Base-by-base conservation (phyloP, 371 early-diverging fungal genomes). In the Rhizopus arrhizus region DNA sequence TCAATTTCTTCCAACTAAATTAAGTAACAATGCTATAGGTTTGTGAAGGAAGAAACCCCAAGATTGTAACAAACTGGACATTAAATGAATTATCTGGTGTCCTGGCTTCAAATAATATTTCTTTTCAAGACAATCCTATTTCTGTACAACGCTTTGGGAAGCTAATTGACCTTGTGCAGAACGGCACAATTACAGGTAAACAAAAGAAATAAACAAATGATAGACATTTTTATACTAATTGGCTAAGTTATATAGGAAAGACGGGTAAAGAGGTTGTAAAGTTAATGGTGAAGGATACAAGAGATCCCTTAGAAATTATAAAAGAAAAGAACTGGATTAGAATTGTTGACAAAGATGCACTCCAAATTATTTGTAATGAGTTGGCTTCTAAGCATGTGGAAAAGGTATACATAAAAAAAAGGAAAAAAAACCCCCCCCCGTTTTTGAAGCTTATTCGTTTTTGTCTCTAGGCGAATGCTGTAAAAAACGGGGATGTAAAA, bases 51-150 rank as follows among this genome's bases (percentile, higher is more conserved):
- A 68, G 79, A 42, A 72, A 78, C 51, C 47, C 82, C n/a, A 71
- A 70, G 34, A 56, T 51, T n/a, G 79, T 78, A 29, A 56, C 73
- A 5, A 79, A 79, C 58, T 83, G 80, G 94, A 85, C 89, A 34
- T 80, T 89, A 3, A 87, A 88, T 41, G 93, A 93, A 38, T 68
- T 95, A 4, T 85, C 91, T 58, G 93, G 94, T 0, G 78, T 82
- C 61, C 69, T 95, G n/a, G 79, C 87, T 15, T 62, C 77, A 12
- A 78, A 83, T n/a, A 71, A 77, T 9, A 73, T 87, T 10, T 41
- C 67, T 6, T 86, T 92, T 48, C 32, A 65, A 7, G 74, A 80
- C 1, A 84, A 86, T 56, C 82, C 85, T 4, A 83, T 94, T 35
- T 76, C 81, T 12, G 67, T 78, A 3, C 52, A 69, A 10, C 89